phyloP scores from a whole-genome alignment of 2,329 filamentous ascomycete species.

The Nemania sp. region DNA sequence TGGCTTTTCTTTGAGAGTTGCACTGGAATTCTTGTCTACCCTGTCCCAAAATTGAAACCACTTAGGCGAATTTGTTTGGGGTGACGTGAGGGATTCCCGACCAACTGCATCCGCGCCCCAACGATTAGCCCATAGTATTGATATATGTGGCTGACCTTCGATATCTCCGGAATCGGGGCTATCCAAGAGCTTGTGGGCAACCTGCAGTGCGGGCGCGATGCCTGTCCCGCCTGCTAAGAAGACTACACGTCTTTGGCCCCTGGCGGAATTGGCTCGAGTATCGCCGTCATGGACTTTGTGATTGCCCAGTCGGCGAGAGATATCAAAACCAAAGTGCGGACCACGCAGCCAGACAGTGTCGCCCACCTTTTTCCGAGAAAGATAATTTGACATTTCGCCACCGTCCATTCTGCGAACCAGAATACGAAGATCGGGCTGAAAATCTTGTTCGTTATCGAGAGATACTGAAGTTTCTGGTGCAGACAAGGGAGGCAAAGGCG shows the following conservation, averaged over 20 bases:
- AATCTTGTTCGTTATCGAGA: constrained; percentile 28
- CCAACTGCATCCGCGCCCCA: constrained; percentile 66
- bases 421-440: constrained; percentile 61
- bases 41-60: constrained; percentile 29
- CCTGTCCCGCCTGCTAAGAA: constrained; percentile 94
- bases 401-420: constrained; percentile 76
- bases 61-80: neutral
- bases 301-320: constrained; percentile 42
- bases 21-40: constrained; percentile 28
- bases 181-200: constrained; percentile 64
- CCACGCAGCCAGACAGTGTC: constrained; percentile 75
- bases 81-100: constrained; percentile 40
- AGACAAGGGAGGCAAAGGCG: constrained; percentile 68
- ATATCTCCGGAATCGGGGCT: constrained; percentile 43
- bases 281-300: neutral
- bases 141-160: constrained; percentile 47
- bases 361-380: constrained; percentile 66
- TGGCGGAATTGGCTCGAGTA: constrained; percentile 44
- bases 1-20: neutral
- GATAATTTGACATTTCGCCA: constrained; percentile 85
- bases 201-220: constrained; percentile 85
- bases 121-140: constrained; percentile 83
- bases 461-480: neutral
- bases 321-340: constrained; percentile 69
- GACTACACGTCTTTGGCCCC: constrained; percentile 58